Conservation (phyloP, 495 filamentous ascomycete species). For the Penicillium herquei region DNA sequence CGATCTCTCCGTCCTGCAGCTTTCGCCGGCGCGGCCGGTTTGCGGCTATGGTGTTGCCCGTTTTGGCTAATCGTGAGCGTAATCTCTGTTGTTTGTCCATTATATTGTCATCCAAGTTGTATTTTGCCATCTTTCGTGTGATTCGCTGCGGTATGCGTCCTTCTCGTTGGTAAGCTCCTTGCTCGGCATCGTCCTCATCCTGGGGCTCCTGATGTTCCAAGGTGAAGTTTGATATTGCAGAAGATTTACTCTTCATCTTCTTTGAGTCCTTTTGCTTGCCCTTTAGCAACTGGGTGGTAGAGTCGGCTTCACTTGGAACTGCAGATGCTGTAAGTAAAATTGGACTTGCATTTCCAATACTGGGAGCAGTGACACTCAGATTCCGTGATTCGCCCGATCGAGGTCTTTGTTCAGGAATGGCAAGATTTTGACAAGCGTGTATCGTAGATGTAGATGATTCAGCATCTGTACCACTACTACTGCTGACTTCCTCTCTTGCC, state of each 20-base stretch:
- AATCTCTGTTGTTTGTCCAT: constrained; percentile 37
- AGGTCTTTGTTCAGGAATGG: constrained; percentile 3
- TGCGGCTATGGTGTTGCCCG: constrained; percentile 39
- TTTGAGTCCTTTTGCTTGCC: constrained; percentile 25
- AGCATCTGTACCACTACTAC: constrained; percentile 15
- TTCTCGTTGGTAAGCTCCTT: constrained; percentile 3
- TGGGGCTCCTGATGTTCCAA: constrained; percentile 38
- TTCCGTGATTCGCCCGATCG: constrained; percentile 15
- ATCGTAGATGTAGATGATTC: constrained; percentile 20
- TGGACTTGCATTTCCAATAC: constrained; percentile 19
- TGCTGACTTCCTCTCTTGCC: constrained; percentile 24
- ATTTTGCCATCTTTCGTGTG: constrained; percentile 33
- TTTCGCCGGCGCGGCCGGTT: constrained; percentile 39
- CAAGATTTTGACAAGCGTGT: not conserved
- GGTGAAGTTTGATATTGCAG: constrained; percentile 18
- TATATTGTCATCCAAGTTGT: constrained; percentile 48
- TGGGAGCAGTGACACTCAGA: constrained; percentile 16
- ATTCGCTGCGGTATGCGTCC: constrained; percentile 18
- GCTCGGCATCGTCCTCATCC: constrained; percentile 21
- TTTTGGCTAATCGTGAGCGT: constrained; percentile 35
- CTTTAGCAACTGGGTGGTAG: constrained; percentile 37
- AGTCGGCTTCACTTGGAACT: constrained; percentile 34
- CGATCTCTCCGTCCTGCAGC: constrained; percentile 59
- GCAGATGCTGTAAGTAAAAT: constrained; percentile 22
- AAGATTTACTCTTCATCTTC: constrained; percentile 28